Percentiles rank a stretch among this genome's conserved stretches.
Evolutionary conservation across 345 rosid species (phyloP).

Genomic region (Linum tenue): DNA sequence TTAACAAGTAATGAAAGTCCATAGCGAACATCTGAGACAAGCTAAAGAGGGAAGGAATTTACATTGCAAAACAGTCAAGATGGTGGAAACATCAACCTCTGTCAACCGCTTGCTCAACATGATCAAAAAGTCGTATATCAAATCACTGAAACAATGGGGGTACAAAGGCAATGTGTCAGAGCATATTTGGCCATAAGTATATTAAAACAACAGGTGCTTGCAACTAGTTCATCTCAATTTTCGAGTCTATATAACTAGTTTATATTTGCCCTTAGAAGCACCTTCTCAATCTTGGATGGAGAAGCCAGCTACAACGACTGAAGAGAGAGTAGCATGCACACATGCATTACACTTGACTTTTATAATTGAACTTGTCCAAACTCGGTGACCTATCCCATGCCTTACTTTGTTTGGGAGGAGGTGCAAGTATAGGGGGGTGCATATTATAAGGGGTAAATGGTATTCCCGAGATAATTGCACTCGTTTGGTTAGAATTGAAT

Average conservation of each 20-base stretch:
- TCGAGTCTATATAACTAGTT: not conserved
- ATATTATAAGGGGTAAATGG: no score
- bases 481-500: no score
- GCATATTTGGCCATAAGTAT: not conserved
- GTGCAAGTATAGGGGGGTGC: no score
- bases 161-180: not conserved
- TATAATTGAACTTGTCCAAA: no score
- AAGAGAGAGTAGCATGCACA: not conserved
- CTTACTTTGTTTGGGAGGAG: no score
- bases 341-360: no score
- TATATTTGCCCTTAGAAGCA: not conserved
- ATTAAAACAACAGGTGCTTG: not conserved
- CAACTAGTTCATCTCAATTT: not conserved
- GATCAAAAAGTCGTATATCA: conserved; percentile 73
- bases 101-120: conserved; percentile 57
- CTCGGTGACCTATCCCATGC: no score
- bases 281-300: not conserved
- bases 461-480: no score
- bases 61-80: conserved; percentile 74
- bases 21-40: not conserved
- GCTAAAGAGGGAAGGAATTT: conserved; percentile 16
- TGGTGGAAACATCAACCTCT: conserved; percentile 71
- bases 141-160: conserved; percentile 46
- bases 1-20: no score
- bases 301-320: not conserved